These are phyloP conservation scores for Paraurostyla sp. DNA, from an alignment of 73 alveolate genomes.

Conservation along the genomic window DNA sequence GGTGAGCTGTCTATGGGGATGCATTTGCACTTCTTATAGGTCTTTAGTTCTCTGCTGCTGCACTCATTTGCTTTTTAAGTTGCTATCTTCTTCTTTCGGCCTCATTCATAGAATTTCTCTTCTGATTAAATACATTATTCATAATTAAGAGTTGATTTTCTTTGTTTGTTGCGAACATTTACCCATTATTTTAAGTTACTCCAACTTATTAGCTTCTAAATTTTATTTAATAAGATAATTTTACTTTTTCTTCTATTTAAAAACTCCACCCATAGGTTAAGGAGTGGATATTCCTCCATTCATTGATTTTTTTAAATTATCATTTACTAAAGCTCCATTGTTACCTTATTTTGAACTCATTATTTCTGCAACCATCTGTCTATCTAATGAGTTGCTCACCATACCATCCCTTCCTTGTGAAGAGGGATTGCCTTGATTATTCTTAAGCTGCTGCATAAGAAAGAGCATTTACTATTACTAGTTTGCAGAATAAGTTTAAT, in stretches of 20 bases:
- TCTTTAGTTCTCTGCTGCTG: slow-evolving; percentile 1
- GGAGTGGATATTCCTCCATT: slow-evolving; percentile 10
- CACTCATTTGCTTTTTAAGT: background rate
- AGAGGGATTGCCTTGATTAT: background rate
- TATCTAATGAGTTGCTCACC: background rate
- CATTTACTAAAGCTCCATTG: background rate
- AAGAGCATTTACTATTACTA: slow-evolving; percentile 29
- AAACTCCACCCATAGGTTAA: slow-evolving; percentile 17
- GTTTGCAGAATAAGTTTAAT: background rate
- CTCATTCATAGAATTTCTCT: slow-evolving; percentile 50
- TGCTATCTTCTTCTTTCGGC: slow-evolving; percentile 42
- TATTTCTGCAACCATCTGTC: slow-evolving; percentile 13
- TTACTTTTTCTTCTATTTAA: slow-evolving; percentile 38
- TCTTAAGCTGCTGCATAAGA: slow-evolving; percentile 14
- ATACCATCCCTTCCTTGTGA: background rate
- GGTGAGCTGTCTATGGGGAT: slow-evolving; percentile 2
- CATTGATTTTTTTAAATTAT: slow-evolving; percentile 9
- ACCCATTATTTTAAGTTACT: too few species aligned
- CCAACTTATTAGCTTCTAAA: too few species aligned
- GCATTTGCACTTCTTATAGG: slow-evolving; percentile 44
- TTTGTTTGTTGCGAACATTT: slow-evolving; percentile 1
- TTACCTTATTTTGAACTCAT: slow-evolving; percentile 7
- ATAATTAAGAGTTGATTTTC: slow-evolving; percentile 1
- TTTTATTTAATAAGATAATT: too few species aligned
- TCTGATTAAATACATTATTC: slow-evolving; percentile 33